Percentiles rank a stretch among this genome's conserved stretches.
These are phyloP conservation scores for Tetrapisispora nanseiensis DNA, from an alignment of 805 yeast species.

Conservation along the genomic window DNA sequence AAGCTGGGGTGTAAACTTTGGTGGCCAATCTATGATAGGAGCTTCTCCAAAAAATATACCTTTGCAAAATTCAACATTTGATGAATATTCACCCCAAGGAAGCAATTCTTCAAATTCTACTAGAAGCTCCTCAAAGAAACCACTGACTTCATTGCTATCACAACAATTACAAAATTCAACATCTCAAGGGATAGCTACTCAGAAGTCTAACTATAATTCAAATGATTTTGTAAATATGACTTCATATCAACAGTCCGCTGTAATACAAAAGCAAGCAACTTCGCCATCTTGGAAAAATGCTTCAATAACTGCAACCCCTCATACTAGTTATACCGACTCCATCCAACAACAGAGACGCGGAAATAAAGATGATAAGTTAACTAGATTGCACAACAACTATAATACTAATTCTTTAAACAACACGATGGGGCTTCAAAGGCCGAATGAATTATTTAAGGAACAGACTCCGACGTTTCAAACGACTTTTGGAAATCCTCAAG, in stretches of 20 bases:
- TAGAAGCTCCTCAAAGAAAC: constrained; percentile 13
- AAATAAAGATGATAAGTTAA: constrained; percentile 2
- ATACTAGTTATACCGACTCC: constrained; percentile 19
- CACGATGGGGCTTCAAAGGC: not conserved
- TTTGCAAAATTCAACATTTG: constrained; percentile 15
- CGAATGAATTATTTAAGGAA: constrained; percentile 3
- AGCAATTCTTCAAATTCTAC: constrained; percentile 9
- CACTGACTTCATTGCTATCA: constrained; percentile 27
- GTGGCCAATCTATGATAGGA: not conserved
- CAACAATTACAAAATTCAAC: constrained; percentile 28
- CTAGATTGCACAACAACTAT: too few relatives aligned
- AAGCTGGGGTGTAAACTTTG: not conserved
- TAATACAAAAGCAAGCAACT: not conserved
- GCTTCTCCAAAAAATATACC: constrained; percentile 5
- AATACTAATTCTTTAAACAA: too few relatives aligned
- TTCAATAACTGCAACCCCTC: constrained; percentile 16
- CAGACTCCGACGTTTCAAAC: constrained; percentile 1
- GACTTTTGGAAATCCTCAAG: constrained; percentile 8
- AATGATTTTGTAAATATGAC: not conserved
- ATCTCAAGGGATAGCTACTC: not conserved
- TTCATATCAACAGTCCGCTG: not conserved
- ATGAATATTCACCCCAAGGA: constrained; percentile 11
- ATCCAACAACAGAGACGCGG: constrained; percentile 20
- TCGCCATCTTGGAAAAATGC: constrained; percentile 2
- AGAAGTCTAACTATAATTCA: not conserved